Base-by-base conservation (phyloP, 2,329 filamentous ascomycete species). In the Fusarium beomiforme region DNA sequence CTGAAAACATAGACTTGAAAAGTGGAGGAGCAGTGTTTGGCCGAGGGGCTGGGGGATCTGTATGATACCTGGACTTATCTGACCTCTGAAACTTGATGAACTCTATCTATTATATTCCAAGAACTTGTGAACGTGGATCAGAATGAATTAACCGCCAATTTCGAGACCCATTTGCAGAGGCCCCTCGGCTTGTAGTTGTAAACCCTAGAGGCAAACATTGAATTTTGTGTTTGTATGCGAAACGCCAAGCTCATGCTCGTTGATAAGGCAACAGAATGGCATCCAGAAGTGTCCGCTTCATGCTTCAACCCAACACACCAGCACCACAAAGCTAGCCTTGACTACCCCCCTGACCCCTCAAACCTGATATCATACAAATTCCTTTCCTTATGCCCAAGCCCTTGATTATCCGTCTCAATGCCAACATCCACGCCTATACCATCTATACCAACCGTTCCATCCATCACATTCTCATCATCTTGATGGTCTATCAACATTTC, bases 401-500 rank as follows among this genome's bases (percentile, higher is more conserved):
- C 72, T 29, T 74, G 62, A 39, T 63, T 56, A 21, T 67, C 69
- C 37, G 50, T 26, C 12, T 44, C 68, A 19, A 65, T 14, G 21
- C 69, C 34, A 56, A 54, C 54, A 23, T 46, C 69, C 19, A 46
- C 63, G 12, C 64, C 62, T 41, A 77, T 64, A 5, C 67, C 73
- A 6, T 69, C 70, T 58, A 79, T 75, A 9, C 21, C 62, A 12
- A 62, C 62, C 9, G 60, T 67, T 21, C 64, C 65, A 33, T 66
- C 69, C 43, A 73, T 69, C 16, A 46, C 59, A 21, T 77, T 79
- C 4, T 84, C 83, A 0, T 85, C 83, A 23, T 82, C 80, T 31
- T 81, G 79, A 42, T 85, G 83, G 60, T 85, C 82, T 37, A 87
- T 85, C 61, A 88, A 70, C 85, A 87, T 86, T 46, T 87, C 85